phyloP scores from a whole-genome alignment of 345 rosid genomes.

The Crucihimalaya himalaica region DNA sequence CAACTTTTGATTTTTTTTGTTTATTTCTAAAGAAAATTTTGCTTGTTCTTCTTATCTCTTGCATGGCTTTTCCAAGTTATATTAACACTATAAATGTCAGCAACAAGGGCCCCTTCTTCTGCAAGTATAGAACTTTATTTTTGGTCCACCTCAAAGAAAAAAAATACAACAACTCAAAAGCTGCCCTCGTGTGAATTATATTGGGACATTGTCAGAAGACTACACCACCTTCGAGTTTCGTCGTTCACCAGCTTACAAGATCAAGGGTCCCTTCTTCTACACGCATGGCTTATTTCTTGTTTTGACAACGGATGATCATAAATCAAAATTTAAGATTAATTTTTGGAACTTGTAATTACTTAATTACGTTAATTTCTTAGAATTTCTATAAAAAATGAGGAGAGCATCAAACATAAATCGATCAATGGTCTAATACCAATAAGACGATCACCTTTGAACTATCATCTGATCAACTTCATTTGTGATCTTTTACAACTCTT shows the following conservation, averaged over 20 bases:
- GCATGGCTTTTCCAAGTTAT: conserved; percentile 31
- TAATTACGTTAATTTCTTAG: background rate
- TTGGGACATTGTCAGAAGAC: conserved; percentile 39
- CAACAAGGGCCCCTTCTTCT: conserved; percentile 33
- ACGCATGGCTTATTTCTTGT: background rate
- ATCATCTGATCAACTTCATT: no score
- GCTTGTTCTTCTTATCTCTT: conserved; percentile 8
- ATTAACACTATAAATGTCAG: conserved; percentile 24
- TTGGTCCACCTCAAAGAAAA: conserved; percentile 15
- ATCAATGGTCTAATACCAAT: background rate
- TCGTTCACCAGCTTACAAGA: conserved; percentile 8
- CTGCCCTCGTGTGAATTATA: conserved; percentile 39
- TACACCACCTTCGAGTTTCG: conserved; percentile 25
- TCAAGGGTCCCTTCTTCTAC: conserved; percentile 22
- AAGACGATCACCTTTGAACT: background rate
- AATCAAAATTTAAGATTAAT: background rate
- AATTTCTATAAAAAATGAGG: background rate
- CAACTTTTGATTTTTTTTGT: background rate
- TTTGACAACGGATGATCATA: background rate
- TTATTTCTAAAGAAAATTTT: background rate
- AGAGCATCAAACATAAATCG: no score
- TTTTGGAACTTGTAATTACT: background rate
- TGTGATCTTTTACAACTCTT: background rate
- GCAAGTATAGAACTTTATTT: conserved; percentile 28
- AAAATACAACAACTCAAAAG: conserved; percentile 32